These are phyloP conservation scores for Aspergillus neotritici DNA, from an alignment of 2,329 filamentous ascomycete species.

Conservation along the genomic window DNA sequence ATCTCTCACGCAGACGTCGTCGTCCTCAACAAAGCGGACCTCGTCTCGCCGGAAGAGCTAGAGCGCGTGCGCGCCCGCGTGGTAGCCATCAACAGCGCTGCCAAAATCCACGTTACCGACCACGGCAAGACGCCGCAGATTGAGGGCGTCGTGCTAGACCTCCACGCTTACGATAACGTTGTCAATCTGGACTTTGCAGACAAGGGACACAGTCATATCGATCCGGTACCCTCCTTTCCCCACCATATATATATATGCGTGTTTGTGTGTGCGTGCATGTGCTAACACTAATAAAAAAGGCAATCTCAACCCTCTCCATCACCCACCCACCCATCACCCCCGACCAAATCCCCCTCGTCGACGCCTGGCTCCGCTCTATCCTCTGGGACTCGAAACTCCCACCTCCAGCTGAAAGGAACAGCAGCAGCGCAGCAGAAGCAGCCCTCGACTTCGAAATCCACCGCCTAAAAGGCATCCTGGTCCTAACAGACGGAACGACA, in stretches of 20 bases:
- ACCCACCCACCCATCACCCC: constrained; percentile 56
- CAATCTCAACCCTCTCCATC: constrained; percentile 77
- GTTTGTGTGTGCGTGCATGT: no score
- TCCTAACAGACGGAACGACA: constrained; percentile 57
- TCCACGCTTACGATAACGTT: constrained; percentile 88
- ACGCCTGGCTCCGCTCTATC: constrained; percentile 74
- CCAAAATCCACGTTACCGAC: constrained; percentile 74
- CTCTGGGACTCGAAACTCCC: constrained; percentile 64
- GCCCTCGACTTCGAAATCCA: constrained; percentile 67
- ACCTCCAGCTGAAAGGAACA: constrained; percentile 1
- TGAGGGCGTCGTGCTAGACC: constrained; percentile 78
- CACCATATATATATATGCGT: background rate
- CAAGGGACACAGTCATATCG: constrained; percentile 85
- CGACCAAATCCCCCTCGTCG: constrained; percentile 58
- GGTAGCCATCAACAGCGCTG: constrained; percentile 80
- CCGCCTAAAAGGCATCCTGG: constrained; percentile 74
- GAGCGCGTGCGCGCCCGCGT: constrained; percentile 65
- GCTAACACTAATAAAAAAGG: constrained; percentile 43
- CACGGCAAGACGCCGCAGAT: constrained; percentile 74
- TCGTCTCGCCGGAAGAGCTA: constrained; percentile 67
- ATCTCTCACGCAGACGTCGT: constrained; percentile 96
- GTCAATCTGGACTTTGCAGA: constrained; percentile 62
- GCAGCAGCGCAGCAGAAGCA: constrained; percentile 19
- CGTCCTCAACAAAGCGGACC: constrained; percentile 87
- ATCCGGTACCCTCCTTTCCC: constrained; percentile 57